A percentile compares a stretch with the other conserved stretches of the same genome.
Conservation (phyloP, 768 basidiomycete species). For the Mycena pura region DNA sequence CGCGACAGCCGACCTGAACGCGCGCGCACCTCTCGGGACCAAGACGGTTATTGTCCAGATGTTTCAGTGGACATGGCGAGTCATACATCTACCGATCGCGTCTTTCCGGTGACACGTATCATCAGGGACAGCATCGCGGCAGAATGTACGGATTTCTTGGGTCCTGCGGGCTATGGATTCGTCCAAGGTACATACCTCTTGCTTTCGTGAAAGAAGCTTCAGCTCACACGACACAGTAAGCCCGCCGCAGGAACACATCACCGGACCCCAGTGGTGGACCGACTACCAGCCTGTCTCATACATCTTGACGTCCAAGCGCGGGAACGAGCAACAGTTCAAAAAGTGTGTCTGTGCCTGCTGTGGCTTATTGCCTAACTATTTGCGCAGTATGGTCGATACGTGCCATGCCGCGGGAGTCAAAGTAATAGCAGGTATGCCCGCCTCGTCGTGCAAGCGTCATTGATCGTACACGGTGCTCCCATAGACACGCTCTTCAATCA, state of each 20-base stretch:
- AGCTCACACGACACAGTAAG: slow-evolving; percentile 41
- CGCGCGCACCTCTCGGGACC: slow-evolving; percentile 29
- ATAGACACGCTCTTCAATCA: slow-evolving; percentile 70
- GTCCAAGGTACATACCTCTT: slow-evolving; percentile 68
- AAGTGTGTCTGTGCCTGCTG: slow-evolving; percentile 37
- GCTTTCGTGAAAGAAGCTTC: neutral
- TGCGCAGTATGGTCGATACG: slow-evolving; percentile 53
- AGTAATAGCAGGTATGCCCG: slow-evolving; percentile 61
- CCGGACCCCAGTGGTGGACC: slow-evolving; percentile 74
- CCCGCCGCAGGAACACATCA: slow-evolving; percentile 64
- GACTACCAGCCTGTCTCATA: slow-evolving; percentile 78
- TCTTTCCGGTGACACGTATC: no score
- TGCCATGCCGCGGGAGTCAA: slow-evolving; percentile 66
- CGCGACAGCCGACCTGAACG: neutral
- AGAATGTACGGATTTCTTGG: slow-evolving; percentile 71
- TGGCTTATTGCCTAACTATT: neutral
- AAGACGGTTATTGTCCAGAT: slow-evolving; percentile 70
- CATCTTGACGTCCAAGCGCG: slow-evolving; percentile 68
- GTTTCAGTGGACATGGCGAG: slow-evolving; percentile 67
- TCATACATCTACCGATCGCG: no score
- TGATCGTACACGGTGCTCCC: neutral
- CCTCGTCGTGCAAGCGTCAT: no score
- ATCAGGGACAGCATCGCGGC: slow-evolving; percentile 60
- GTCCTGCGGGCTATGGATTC: slow-evolving; percentile 73
- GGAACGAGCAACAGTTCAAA: slow-evolving; percentile 59